Conservation (phyloP, 768 basidiomycete species). For the Rhodocollybia butyracea region DNA sequence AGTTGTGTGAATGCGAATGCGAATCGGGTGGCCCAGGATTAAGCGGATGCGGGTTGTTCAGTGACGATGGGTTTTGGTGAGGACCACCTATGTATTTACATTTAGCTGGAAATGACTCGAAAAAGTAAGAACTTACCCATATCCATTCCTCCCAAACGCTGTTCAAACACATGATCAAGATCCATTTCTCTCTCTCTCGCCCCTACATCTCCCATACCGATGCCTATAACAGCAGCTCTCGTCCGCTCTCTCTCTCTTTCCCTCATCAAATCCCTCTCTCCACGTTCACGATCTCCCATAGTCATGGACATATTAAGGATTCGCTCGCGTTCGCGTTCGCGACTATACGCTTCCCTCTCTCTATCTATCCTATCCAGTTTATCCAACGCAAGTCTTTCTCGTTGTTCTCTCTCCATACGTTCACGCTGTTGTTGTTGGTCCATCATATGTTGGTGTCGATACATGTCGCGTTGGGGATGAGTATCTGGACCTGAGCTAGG, state of each 20-base stretch:
- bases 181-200: neutral
- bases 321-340: constrained; percentile 17
- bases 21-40: too few species aligned
- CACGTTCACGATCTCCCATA: constrained; percentile 12
- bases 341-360: constrained; percentile 17
- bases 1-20: neutral
- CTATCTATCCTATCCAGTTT: constrained; percentile 32
- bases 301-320: constrained; percentile 9
- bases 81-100: too few species aligned
- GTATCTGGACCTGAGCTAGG: neutral
- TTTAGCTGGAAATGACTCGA: too few species aligned
- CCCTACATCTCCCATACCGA: neutral
- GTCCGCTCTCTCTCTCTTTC: constrained; percentile 16
- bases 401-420: constrained; percentile 9
- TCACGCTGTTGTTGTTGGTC: neutral
- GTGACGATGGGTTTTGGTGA: too few species aligned
- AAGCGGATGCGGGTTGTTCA: too few species aligned
- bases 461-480: neutral
- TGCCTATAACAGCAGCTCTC: constrained; percentile 6
- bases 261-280: constrained; percentile 15
- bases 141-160: neutral
- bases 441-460: neutral
- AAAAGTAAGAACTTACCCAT: neutral
- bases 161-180: too few species aligned
- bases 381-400: constrained; percentile 20